These are phyloP conservation scores for Hirschfeldia incana DNA, from an alignment of 345 rosid genomes.

Conservation along the genomic window DNA sequence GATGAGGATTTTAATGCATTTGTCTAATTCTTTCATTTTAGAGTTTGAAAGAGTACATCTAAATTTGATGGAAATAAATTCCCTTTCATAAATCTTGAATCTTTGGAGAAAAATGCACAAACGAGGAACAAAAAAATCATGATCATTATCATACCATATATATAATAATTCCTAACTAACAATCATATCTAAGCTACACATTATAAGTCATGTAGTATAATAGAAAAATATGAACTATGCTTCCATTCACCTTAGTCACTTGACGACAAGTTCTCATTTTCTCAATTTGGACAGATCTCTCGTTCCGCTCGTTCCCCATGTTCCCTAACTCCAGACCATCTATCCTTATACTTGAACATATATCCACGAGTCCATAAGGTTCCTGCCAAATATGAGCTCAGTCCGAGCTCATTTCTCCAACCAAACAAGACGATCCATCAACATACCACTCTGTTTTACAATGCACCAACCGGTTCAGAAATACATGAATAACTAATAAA, in stretches of 20 bases:
- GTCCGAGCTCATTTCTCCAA: background rate
- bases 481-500: background rate
- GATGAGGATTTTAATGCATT: too few species aligned
- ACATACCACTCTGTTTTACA: background rate
- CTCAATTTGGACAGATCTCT: background rate
- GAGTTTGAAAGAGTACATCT: too few species aligned
- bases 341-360: background rate
- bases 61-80: too few species aligned
- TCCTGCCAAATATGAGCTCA: background rate
- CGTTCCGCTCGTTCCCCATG: background rate
- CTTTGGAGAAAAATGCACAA: too few species aligned
- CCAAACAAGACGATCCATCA: background rate
- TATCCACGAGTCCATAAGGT: background rate
- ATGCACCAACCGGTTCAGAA: background rate
- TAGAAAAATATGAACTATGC: background rate
- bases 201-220: background rate
- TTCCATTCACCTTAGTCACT: background rate
- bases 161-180: too few species aligned
- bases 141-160: too few species aligned
- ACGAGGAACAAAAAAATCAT: too few species aligned
- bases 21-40: too few species aligned
- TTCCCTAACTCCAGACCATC: background rate
- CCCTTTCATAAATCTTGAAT: too few species aligned
- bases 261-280: background rate
- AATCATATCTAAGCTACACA: background rate